Evolutionary conservation across 495 filamentous ascomycete genomes (phyloP), one percentile per base, ranked within the genome.

Genomic region (Penicillium roqueforti): DNA sequence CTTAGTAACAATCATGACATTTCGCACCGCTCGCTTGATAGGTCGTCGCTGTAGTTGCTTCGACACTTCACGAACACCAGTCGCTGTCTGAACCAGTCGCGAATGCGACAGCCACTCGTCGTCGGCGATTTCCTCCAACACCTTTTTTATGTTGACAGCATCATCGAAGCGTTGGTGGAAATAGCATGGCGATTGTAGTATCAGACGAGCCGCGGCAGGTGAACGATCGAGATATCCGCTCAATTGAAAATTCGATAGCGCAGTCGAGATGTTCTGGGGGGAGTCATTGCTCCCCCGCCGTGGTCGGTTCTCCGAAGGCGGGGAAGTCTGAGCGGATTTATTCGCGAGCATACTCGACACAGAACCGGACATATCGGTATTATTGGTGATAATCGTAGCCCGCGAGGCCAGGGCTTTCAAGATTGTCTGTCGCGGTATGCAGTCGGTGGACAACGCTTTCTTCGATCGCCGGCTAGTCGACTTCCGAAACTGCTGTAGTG

Each of bases 91-190:
- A 47, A 97, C 85, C 26, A 98, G 79, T 23, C 91, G 84, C 3
- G 89, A 95, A 70, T 97, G 95, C 16, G 89, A 95, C 66, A 95
- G 83, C 73, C 81, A 91, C 56, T 96, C 91, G 67, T 96, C 90
- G 46, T 87, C 88, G 6, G 77, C 73, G 42, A 97, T 95, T 73
- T 98, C 93, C 68, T 97, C 93, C 1, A 98, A 78, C 3, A 98
- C 91, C 66, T 87, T 95, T 51, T 95, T 88, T 39, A 97, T 87
- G 68, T 98, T 91, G 56, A 98, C 89, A 7, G 91, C 91, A 66
- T 95, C 89, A 53, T 96, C 93, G 65, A 98, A 97, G 37, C 91
- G 82, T 70, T 92, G 87, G 70, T 98, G 93, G 78, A 96, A 97
- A 72, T 92, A 97, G 71, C 95, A 97, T 0, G 93, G 93, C 34